Evolutionary conservation across 371 early-diverging fungal species (phyloP), one percentile per base, ranked within the genome.

Genomic region (Mortierella sp.): DNA sequence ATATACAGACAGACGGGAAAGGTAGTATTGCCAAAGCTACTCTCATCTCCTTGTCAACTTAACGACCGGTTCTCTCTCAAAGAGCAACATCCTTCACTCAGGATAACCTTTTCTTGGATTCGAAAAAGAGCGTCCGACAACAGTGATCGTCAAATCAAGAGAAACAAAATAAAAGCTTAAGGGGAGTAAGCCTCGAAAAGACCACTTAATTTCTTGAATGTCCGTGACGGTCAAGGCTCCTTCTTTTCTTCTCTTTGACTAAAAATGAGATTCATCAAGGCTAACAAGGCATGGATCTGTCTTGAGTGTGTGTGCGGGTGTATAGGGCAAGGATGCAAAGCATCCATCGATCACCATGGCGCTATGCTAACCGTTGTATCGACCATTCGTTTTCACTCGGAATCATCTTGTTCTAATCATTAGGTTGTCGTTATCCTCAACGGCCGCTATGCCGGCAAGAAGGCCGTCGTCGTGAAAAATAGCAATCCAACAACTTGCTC

Each of bases 401-500:
- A 26, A 13, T 4, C 28, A 28, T 26, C 57, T 57, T 57, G 57
- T 57, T 26, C 26, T 57, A 26, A 57, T 57, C n/a, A n/a, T 19
- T 88, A 99, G 97, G 99, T 98, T 88, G 99, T 97, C 87, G 95
- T 99, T 84, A 91, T 99, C 90, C 96, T 98, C 82, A 96, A 97
- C 89, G 99, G 99, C 84, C 97, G 98, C 85, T 97, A 96, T 89
- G 99, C 99, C 91, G 99, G 99, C 88, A 98, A 97, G 95, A 99
- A 99, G 96, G 99, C 99, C 84, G 99, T 99, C 87, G 97, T 99
- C 89, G 96, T 99, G 90, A 98, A 98, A 93, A 96, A 95, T 95
- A 92, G 75, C 88, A 87, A 81, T 79, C 77, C 85, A 84, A 84
- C 85, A 80, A 19, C 80, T 79, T 81, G 81, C 84, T 65, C 72